phyloP scores from a whole-genome alignment of 805 yeast genomes.

The Kazachstania taianensis region DNA sequence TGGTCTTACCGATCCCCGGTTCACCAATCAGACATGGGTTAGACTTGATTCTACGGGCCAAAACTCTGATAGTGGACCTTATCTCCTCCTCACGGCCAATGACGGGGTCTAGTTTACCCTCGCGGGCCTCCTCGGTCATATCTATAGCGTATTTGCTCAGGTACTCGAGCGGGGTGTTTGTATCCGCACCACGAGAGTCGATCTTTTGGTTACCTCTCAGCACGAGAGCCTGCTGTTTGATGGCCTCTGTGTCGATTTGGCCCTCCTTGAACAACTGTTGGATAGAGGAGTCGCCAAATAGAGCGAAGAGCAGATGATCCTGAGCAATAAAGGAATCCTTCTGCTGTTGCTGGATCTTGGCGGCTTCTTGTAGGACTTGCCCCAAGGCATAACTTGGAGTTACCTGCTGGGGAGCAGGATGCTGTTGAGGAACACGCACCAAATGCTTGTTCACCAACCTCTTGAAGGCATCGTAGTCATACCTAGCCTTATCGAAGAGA shows the following conservation, averaged over 20 bases:
- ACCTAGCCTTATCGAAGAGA: conserved; percentile 73
- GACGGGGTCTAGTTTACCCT: conserved; percentile 94
- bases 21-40: conserved; percentile 97
- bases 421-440: conserved; percentile 78
- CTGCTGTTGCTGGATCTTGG: conserved; percentile 71
- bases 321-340: conserved; percentile 89
- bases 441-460: conserved; percentile 70
- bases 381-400: conserved; percentile 69
- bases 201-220: conserved; percentile 86
- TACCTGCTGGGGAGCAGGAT: conserved; percentile 79
- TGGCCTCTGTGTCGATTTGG: conserved; percentile 53
- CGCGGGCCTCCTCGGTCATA: conserved; percentile 84
- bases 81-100: conserved; percentile 99
- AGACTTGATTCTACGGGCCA: conserved; percentile 95
- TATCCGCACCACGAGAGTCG: conserved; percentile 89
- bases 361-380: conserved; percentile 62
- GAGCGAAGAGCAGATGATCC: conserved; percentile 81
- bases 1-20: conserved; percentile 98
- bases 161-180: conserved; percentile 76
- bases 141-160: conserved; percentile 85
- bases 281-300: conserved; percentile 68
- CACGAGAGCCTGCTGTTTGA: conserved; percentile 67
- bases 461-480: conserved; percentile 74
- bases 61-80: conserved; percentile 84
- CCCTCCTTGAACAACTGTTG: conserved; percentile 64